These are phyloP conservation scores for Sporisorium exsertum DNA, from an alignment of 1,284 basidiomycete species.

Conservation along the genomic window DNA sequence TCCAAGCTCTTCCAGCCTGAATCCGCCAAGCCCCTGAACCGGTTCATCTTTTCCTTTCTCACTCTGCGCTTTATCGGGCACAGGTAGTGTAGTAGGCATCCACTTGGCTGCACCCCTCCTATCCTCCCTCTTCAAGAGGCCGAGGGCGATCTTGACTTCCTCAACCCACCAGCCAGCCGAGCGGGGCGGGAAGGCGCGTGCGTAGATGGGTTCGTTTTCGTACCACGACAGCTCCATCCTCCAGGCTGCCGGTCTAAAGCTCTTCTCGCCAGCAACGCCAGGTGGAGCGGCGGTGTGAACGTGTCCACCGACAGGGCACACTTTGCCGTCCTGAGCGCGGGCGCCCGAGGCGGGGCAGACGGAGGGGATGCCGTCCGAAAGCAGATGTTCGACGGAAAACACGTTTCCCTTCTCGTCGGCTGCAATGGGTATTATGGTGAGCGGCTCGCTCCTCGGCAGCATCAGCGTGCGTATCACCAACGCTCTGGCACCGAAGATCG, in stretches of 20 bases:
- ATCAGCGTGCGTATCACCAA: conserved; percentile 15
- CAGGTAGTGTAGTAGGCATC: conserved; percentile 26
- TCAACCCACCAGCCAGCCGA: conserved; percentile 23
- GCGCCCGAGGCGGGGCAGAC: conserved; percentile 49
- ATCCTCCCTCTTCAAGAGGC: conserved; percentile 27
- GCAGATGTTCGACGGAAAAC: conserved; percentile 31
- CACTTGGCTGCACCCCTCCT: conserved; percentile 25
- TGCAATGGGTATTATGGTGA: conserved; percentile 29
- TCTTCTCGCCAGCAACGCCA: not conserved
- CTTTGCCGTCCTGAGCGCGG: conserved; percentile 32
- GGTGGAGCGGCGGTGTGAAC: conserved; percentile 10
- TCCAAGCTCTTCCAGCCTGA: conserved; percentile 51
- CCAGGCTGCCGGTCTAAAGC: conserved; percentile 29
- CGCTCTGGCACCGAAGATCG: conserved; percentile 10
- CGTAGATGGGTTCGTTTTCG: conserved; percentile 47
- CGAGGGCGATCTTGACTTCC: conserved; percentile 22
- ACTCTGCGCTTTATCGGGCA: not conserved
- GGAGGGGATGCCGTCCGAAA: conserved; percentile 28
- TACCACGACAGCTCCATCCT: conserved; percentile 47
- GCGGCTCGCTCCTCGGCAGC: conserved; percentile 25
- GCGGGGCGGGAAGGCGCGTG: conserved; percentile 18
- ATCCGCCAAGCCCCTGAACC: conserved; percentile 31
- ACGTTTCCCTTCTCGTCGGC: conserved; percentile 22
- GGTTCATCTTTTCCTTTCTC: conserved; percentile 2
- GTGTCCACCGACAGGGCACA: conserved; percentile 46